Base-by-base conservation (phyloP, 208 protist genomes). In the Leishmania lainsoni region DNA sequence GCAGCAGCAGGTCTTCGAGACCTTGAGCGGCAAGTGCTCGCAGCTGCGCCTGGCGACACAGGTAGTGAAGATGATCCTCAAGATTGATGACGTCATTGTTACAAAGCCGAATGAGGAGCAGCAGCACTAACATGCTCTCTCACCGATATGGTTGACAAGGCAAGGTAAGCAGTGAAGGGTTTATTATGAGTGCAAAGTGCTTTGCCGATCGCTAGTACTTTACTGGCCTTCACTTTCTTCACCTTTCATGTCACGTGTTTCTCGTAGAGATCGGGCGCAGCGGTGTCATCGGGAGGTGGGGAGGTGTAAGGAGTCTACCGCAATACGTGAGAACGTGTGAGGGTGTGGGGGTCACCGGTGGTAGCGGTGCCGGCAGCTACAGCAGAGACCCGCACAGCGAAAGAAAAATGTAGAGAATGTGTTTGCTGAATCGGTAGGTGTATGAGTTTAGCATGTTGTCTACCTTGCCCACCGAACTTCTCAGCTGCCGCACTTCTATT, bases 41-140 rank as follows among this genome's bases (percentile, higher is more conserved):
- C 99, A 99, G 95, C 90, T 99, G 51, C 90, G 99, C 52, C 94
- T 99, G 0, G 99, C 99, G 14, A 99, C 99, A 65, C 99, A 99
- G 89, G 98, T 99, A 17, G 99, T 99, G 73, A 99, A 99, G 90
- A 99, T 99, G 99, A 99, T 99, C 80, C 92, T 99, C 29, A 99
- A 99, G 95, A 99, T 99, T 63, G 99, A 99, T 91, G 99, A 99
- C 89, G 97, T 99, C 54, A 99, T 99, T 66, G 85, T 96, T n/a
- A 96, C 93, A 48, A 90, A 97, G 82, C 87, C 94, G 5, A 89
- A 92, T 5, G 91, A 96, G 83, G 76, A 94, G 80, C 86, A 94
- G 84, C 86, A 95, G 85, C 75, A 89, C 77, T 78, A 83, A 49
- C 2, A 48, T 0, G 12, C n/a, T 74, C 56, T 76, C 9, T 68